phyloP scores from a whole-genome alignment of 169 alveolate genomes.

The Ichthyophthirius multifiliis region DNA sequence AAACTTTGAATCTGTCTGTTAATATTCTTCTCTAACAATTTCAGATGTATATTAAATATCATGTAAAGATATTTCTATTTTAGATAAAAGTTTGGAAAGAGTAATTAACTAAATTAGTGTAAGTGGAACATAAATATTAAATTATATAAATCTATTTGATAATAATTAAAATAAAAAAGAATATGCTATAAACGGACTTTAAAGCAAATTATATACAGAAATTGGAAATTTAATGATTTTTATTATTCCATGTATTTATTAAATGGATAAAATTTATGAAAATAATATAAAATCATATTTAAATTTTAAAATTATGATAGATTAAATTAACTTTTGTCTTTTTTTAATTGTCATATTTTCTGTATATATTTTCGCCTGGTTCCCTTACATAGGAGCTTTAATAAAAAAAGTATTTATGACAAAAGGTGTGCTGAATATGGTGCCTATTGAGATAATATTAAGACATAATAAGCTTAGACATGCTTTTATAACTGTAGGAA shows the following conservation, averaged over 20 bases:
- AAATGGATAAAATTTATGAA: neutral
- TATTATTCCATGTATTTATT: neutral
- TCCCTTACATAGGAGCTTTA: constrained; percentile 14
- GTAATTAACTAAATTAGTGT: neutral
- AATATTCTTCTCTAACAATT: neutral
- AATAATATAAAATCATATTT: neutral
- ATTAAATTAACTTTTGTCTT: neutral
- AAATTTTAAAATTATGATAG: neutral
- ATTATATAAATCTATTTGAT: neutral
- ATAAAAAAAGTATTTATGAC: constrained; percentile 19
- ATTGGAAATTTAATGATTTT: neutral
- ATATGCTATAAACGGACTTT: neutral
- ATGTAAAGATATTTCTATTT: neutral
- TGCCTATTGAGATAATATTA: constrained; percentile 22
- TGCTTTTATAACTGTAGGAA: neutral
- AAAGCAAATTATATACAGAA: neutral
- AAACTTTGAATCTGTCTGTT: neutral
- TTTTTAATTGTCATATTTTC: neutral
- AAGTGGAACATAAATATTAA: neutral
- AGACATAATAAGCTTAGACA: neutral
- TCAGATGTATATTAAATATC: neutral
- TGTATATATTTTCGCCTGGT: constrained; percentile 11
- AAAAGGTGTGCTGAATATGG: constrained; percentile 38
- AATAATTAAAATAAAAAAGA: neutral
- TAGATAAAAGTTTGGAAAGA: neutral